Evolutionary conservation across 192 early-diverging fungal species (phyloP).

Genomic region (Coemansia erecta): DNA sequence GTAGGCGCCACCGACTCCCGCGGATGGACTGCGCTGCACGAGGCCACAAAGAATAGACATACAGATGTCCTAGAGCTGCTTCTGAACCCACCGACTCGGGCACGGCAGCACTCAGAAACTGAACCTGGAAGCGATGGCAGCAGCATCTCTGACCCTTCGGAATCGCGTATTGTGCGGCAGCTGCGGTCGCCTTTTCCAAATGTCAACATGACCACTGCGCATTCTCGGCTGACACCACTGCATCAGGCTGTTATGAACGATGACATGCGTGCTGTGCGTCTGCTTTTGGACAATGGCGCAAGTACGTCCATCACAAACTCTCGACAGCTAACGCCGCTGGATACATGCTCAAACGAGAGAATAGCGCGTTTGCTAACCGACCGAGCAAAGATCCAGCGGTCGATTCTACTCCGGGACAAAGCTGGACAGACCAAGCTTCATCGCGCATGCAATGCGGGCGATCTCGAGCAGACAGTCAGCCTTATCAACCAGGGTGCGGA

Average conservation of each 20-base stretch:
- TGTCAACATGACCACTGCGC: conserved; percentile 25
- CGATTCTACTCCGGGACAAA: conserved; percentile 49
- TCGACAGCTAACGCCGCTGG: conserved; percentile 39
- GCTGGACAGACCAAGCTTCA: conserved; percentile 66
- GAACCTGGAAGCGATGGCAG: conserved; percentile 10
- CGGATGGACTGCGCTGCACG: conserved; percentile 46
- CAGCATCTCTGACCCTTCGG: conserved; percentile 11
- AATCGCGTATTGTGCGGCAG: conserved; percentile 20
- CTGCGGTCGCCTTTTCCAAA: conserved; percentile 41
- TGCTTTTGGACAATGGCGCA: conserved; percentile 43
- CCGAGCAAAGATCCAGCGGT: conserved; percentile 33
- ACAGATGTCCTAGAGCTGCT: conserved; percentile 31
- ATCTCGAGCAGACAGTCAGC: conserved; percentile 44
- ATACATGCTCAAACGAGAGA: conserved; percentile 40
- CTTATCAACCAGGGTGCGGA: conserved; percentile 65
- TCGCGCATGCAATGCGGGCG: conserved; percentile 59
- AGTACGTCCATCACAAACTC: conserved; percentile 28
- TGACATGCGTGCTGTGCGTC: conserved; percentile 23
- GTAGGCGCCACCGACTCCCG: conserved; percentile 27
- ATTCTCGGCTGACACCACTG: conserved; percentile 34
- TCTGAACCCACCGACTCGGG: conserved; percentile 29
- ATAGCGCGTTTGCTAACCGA: conserved; percentile 45
- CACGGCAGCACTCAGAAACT: conserved; percentile 3
- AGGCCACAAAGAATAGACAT: conserved; percentile 28
- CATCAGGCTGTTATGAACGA: conserved; percentile 37